Conservation (phyloP, 2,329 filamentous ascomycete species). For the Trichocomaceae sp. region DNA sequence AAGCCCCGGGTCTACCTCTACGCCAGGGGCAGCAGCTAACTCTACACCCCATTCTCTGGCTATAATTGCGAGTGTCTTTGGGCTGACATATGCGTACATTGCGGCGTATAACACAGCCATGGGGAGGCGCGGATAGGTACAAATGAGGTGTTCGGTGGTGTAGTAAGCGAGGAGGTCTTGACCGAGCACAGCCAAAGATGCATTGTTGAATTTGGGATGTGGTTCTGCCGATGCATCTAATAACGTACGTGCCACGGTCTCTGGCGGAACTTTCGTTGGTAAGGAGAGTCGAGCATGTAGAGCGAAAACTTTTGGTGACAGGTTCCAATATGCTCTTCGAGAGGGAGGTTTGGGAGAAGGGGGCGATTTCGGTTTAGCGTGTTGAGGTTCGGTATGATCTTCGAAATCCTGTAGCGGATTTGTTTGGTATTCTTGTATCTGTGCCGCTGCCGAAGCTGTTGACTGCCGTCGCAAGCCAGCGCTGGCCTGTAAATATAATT, state of each 20-base stretch:
- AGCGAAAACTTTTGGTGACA: constrained; percentile 84
- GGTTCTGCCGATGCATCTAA: constrained; percentile 79
- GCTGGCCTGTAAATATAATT: constrained; percentile 32
- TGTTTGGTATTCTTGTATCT: constrained; percentile 23
- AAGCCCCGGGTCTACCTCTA: constrained; percentile 84
- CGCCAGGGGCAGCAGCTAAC: constrained; percentile 73
- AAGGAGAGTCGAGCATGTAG: constrained; percentile 84
- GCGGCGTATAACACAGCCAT: constrained; percentile 81
- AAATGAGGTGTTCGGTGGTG: constrained; percentile 78
- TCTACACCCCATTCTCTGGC: constrained; percentile 89
- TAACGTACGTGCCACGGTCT: constrained; percentile 79
- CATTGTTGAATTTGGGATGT: constrained; percentile 79
- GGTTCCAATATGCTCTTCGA: constrained; percentile 56
- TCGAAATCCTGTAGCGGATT: constrained; percentile 22
- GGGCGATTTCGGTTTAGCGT: constrained; percentile 52
- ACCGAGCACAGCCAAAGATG: constrained; percentile 72
- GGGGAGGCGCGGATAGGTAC: constrained; percentile 83
- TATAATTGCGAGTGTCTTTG: constrained; percentile 64
- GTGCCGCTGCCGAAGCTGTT: constrained; percentile 28
- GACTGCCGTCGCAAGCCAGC: constrained; percentile 37
- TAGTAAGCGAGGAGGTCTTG: constrained; percentile 81
- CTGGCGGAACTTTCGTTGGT: constrained; percentile 70
- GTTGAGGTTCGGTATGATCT: constrained; percentile 28
- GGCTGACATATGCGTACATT: constrained; percentile 75
- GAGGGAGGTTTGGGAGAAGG: constrained; percentile 58